Conservation (phyloP, 1,284 basidiomycete species). For the Prillingera fragicola region DNA sequence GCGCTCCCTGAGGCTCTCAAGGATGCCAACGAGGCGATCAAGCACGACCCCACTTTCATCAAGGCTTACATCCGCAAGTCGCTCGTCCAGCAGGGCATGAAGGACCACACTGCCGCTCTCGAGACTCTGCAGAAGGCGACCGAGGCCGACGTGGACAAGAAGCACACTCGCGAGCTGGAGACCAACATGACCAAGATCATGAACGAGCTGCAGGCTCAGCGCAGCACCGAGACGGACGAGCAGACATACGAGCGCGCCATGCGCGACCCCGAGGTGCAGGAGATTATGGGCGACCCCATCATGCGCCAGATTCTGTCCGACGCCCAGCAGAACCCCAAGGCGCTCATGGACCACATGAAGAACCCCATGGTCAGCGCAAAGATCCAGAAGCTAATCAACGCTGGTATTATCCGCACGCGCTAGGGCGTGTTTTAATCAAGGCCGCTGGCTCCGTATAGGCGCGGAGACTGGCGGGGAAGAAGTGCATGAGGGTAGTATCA, state of each 20-base stretch:
- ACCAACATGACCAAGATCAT: constrained; percentile 73
- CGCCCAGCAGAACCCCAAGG: constrained; percentile 82
- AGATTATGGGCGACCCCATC: constrained; percentile 52
- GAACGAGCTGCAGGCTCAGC: constrained; percentile 71
- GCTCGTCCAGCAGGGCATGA: constrained; percentile 81
- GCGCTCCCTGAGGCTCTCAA: constrained; percentile 95
- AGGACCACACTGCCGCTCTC: constrained; percentile 81
- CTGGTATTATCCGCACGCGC: constrained; percentile 69
- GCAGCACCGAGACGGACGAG: constrained; percentile 85
- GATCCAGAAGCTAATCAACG: constrained; percentile 79
- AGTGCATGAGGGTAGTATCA: neutral
- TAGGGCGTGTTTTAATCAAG: constrained; percentile 10
- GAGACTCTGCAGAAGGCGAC: constrained; percentile 69
- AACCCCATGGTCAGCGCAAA: constrained; percentile 59
- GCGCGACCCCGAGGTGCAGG: constrained; percentile 92
- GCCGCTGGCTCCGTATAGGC: neutral
- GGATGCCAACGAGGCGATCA: constrained; percentile 89
- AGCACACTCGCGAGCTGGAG: constrained; percentile 75
- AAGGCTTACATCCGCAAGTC: constrained; percentile 96
- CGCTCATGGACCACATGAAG: constrained; percentile 95
- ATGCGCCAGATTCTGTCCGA: constrained; percentile 95
- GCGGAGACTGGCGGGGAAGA: neutral
- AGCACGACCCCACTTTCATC: constrained; percentile 81
- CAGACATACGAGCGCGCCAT: constrained; percentile 89
- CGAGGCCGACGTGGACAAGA: constrained; percentile 67